Evolutionary conservation across 208 protist species (phyloP), one percentile per base, ranked within the genome.

Genomic region (Herpetomonas tarakana): DNA sequence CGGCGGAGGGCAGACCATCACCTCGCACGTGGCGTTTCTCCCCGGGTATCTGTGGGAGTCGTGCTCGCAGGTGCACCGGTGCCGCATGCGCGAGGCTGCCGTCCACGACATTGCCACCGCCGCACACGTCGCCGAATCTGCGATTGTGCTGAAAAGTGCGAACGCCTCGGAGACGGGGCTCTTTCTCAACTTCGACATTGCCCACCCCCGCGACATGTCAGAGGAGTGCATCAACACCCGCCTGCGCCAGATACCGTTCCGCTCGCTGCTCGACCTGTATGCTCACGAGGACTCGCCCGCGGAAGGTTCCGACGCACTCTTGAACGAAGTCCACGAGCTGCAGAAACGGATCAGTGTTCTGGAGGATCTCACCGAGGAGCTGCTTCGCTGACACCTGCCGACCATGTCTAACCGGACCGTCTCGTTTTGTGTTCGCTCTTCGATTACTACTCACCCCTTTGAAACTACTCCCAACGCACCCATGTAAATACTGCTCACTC

Each of bases 81-180:
- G 9, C 16, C 44, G 44, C 9, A 22, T 18, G 4, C 22, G 11
- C 21, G 64, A 52, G 25, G 65, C 65, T 9, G 53, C 71, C 14
- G 51, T 65, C 38, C 58, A 64, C n/a, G 71, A 71, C 39, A 61
- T 77, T 26, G 54, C 55, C 4, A 19, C 9, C 9, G 39, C 65
- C 21, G 65, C 71, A 0, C 44, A 22, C 44, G 16, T 49, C 16
- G 16, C 16, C 44, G 16, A 12, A 11, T 49, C 44, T 69, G 70
- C 9, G 4, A 22, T 49, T 18, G 19, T 22, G 3, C 44, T 11
- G 19, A 49, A 24, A 18, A 4, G 16, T 22, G 9, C 19, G 16
- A 18, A 24, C 16, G 16, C 19, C 11, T 24, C 9, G 3, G 19
- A 49, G 16, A 7, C 9, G 9, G 44, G 44, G 9, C 44, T 49